Percentiles rank a stretch among this genome's conserved stretches.
phyloP scores from a whole-genome alignment of 148 eudicot species.

The Fagopyrum tataricum region DNA sequence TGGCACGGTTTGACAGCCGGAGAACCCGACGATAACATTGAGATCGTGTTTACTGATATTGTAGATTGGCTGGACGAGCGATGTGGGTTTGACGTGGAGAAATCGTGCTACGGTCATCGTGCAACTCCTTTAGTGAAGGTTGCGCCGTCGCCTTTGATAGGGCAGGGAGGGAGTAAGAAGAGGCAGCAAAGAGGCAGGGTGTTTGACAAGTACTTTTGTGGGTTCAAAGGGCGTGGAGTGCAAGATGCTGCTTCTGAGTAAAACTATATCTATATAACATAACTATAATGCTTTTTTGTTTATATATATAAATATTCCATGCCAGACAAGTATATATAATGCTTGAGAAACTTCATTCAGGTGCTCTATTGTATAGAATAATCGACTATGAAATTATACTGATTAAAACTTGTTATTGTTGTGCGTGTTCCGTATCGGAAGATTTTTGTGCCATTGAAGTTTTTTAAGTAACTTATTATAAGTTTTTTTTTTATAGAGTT shows the following conservation, averaged over 20 bases:
- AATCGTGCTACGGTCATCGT: not conserved
- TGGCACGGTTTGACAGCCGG: conserved; percentile 95
- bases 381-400: too few species aligned
- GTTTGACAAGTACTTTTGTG: conserved; percentile 50
- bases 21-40: conserved; percentile 75
- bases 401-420: too few species aligned
- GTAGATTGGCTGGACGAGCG: conserved; percentile 81
- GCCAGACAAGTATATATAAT: too few species aligned
- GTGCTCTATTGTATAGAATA: too few species aligned
- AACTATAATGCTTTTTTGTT: too few species aligned
- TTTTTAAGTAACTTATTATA: too few species aligned
- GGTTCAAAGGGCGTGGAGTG: conserved; percentile 67
- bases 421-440: too few species aligned
- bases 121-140: conserved; percentile 15
- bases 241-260: conserved; percentile 60
- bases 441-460: too few species aligned
- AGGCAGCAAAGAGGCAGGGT: conserved; percentile 20
- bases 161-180: not conserved
- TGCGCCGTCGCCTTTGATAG: conserved; percentile 10
- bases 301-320: too few species aligned
- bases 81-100: not conserved
- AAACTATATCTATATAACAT: too few species aligned
- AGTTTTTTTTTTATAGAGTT: too few species aligned
- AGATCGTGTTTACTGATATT: conserved; percentile 71
- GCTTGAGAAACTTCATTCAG: not conserved